Conservation (phyloP, 2,329 filamentous ascomycete species). For the Geosmithia morbida region DNA sequence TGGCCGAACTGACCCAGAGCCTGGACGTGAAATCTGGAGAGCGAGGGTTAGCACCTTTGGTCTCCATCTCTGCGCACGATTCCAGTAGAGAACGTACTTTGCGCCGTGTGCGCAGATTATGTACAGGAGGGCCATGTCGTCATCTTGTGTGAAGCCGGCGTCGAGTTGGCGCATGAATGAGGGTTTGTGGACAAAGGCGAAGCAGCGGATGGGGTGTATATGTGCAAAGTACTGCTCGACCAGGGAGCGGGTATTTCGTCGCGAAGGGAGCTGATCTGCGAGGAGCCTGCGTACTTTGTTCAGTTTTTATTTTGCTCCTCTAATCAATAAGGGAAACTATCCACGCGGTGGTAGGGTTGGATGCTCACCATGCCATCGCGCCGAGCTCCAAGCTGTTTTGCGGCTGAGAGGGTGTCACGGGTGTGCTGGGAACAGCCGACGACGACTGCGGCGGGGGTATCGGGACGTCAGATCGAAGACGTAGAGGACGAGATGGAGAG, state of each 20-base stretch:
- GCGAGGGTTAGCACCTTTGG: neutral
- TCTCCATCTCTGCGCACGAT: too few species aligned
- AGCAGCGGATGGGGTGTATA: constrained; percentile 11
- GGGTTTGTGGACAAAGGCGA: constrained; percentile 11
- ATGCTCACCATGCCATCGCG: constrained; percentile 1
- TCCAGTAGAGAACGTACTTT: constrained; percentile 3
- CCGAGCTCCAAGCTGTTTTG: neutral
- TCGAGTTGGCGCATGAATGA: constrained; percentile 9
- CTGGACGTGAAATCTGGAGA: constrained; percentile 17
- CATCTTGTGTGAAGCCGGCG: constrained; percentile 4
- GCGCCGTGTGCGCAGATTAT: constrained; percentile 9
- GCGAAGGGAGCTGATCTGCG: constrained; percentile 1
- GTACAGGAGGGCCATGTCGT: constrained; percentile 7
- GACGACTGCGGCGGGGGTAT: too few species aligned
- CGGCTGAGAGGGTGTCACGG: neutral
- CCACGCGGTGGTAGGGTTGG: neutral
- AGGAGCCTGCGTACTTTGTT: constrained; percentile 5
- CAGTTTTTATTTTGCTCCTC: too few species aligned
- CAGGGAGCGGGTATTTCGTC: constrained; percentile 4
- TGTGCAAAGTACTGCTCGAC: constrained; percentile 9
- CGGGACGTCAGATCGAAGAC: too few species aligned
- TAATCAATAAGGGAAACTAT: too few species aligned
- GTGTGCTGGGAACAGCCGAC: too few species aligned
- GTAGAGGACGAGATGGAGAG: too few species aligned
- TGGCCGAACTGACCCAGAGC: constrained; percentile 14